phyloP scores from a whole-genome alignment of 139 green algal genomes.

The Monoraphidium neglectum region DNA sequence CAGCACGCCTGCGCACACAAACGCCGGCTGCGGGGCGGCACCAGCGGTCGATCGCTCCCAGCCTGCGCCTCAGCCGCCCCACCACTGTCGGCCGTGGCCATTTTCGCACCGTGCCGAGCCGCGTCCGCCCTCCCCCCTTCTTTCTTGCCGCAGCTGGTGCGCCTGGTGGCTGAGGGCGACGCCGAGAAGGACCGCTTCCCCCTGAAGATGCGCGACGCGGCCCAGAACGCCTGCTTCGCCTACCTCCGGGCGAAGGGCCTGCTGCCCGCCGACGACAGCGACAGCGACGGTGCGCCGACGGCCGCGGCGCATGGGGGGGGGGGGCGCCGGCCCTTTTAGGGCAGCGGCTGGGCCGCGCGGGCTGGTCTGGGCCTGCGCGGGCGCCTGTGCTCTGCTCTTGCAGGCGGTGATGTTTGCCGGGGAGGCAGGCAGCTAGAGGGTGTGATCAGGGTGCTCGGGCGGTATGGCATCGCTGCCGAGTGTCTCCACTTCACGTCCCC shows the following conservation, averaged over 20 bases:
- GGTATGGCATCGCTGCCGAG: no score
- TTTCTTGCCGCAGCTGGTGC: constrained; percentile 51
- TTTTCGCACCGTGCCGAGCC: not conserved
- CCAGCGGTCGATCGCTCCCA: not conserved
- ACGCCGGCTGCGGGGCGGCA: not conserved
- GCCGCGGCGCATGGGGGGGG: no score
- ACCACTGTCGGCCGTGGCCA: not conserved
- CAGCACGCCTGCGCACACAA: no score
- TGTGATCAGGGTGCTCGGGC: no score
- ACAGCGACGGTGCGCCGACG: no score
- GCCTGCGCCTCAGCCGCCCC: not conserved
- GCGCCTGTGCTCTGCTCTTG: no score
- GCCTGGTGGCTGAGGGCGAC: constrained; percentile 46
- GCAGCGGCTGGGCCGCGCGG: no score
- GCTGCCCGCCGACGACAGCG: constrained; percentile 56
- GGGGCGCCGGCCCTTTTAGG: no score
- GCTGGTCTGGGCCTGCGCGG: no score
- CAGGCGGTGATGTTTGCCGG: no score
- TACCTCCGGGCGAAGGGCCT: constrained; percentile 74
- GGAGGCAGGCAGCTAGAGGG: no score
- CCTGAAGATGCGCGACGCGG: constrained; percentile 77
- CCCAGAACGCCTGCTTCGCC: constrained; percentile 55
- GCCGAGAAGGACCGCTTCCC: constrained; percentile 60
- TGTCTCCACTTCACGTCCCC: no score
- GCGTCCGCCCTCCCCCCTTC: not conserved